Evolutionary conservation across 2,329 filamentous ascomycete species (phyloP).

Genomic region (Amauroascus niger): DNA sequence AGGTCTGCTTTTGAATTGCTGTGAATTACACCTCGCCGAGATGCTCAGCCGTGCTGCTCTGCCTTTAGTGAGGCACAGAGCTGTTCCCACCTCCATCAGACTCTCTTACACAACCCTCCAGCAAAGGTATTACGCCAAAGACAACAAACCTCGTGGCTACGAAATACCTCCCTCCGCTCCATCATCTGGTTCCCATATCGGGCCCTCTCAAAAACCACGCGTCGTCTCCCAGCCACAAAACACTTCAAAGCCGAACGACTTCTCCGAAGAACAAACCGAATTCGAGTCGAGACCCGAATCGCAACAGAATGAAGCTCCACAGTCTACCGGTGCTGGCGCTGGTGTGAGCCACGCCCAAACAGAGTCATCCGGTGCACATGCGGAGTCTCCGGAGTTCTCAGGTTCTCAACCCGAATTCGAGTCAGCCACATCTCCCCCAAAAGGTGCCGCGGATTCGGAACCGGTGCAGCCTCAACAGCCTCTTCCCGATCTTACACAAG

Average conservation of each 20-base stretch:
- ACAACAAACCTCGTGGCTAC: constrained; percentile 23
- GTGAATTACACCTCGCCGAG: constrained; percentile 17
- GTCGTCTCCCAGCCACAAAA: constrained; percentile 11
- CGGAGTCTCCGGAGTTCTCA: constrained; percentile 20
- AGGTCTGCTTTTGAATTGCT: constrained; percentile 14
- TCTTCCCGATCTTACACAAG: constrained; percentile 83
- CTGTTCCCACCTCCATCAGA: constrained; percentile 29
- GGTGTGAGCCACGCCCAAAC: constrained; percentile 19
- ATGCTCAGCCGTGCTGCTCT: constrained; percentile 41
- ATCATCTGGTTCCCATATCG: constrained; percentile 16
- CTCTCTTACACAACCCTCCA: constrained; percentile 28
- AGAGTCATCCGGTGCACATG: neutral
- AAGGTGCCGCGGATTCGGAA: constrained; percentile 17
- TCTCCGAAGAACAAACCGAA: constrained; percentile 32
- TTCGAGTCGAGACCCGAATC: constrained; percentile 30
- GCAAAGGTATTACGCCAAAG: constrained; percentile 34
- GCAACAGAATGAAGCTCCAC: constrained; percentile 24
- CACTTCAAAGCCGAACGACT: constrained; percentile 18
- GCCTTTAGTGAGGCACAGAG: constrained; percentile 37
- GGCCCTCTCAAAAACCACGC: constrained; percentile 23
- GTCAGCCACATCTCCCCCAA: constrained; percentile 25
- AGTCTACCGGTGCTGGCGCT: constrained; percentile 22
- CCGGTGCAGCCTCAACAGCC: constrained; percentile 47
- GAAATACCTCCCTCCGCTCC: constrained; percentile 17
- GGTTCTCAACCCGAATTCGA: constrained; percentile 30